Conservation (phyloP, 371 early-diverging fungal genomes). For the Mortierella polycephala region DNA sequence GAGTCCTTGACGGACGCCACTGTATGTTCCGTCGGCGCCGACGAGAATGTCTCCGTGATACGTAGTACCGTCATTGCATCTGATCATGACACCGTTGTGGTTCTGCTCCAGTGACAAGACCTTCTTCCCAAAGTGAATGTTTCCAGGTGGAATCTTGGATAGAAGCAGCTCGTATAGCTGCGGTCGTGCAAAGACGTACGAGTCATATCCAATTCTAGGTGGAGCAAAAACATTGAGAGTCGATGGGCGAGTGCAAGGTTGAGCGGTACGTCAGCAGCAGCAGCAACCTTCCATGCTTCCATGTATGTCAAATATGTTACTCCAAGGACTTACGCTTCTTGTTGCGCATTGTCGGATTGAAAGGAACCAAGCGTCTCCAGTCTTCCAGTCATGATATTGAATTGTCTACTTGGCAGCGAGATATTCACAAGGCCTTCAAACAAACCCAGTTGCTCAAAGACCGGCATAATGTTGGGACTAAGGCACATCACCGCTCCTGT, state of each 20-base stretch:
- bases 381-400: neutral
- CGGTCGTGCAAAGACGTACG: slow-evolving; percentile 14
- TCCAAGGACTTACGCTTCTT: neutral
- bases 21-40: slow-evolving; percentile 31
- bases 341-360: neutral
- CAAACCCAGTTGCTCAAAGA: slow-evolving; percentile 21
- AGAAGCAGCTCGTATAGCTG: slow-evolving; percentile 11
- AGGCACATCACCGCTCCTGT: slow-evolving; percentile 15
- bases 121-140: slow-evolving; percentile 16
- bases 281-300: no score
- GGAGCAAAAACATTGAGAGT: neutral
- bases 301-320: neutral
- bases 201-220: slow-evolving; percentile 7
- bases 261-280: no score
- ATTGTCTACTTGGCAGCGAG: neutral
- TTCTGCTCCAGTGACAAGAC: slow-evolving; percentile 8
- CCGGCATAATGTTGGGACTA: slow-evolving; percentile 13
- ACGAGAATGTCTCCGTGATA: slow-evolving; percentile 13
- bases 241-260: neutral
- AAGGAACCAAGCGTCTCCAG: slow-evolving; percentile 12
- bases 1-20: slow-evolving; percentile 17
- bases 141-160: slow-evolving; percentile 3
- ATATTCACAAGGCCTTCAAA: slow-evolving; percentile 14
- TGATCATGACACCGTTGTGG: slow-evolving; percentile 6
- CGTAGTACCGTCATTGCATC: neutral